Conservation (phyloP, 768 basidiomycete genomes). For the Lactarius hatsudake region DNA sequence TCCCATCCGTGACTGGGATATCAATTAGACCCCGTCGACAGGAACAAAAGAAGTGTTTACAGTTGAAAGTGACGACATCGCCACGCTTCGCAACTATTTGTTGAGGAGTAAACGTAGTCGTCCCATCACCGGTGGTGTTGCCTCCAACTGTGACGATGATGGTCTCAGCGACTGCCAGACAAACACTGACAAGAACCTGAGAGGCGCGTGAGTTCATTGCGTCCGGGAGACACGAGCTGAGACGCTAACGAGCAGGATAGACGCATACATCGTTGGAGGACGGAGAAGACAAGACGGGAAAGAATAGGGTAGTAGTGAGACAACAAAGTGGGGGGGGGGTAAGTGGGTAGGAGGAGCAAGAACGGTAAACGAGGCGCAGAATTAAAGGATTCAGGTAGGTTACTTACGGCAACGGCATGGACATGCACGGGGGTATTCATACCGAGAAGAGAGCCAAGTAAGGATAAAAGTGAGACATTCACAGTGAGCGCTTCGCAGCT, state of each 20-base stretch:
- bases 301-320: background rate
- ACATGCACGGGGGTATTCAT: constrained; percentile 1
- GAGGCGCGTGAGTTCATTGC: background rate
- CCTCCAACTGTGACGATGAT: constrained; percentile 47
- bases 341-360: background rate
- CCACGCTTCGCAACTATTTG: constrained; percentile 44
- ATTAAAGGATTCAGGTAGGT: background rate
- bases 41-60: constrained; percentile 33
- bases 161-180: constrained; percentile 36
- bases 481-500: background rate
- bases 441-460: background rate
- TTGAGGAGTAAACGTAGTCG: constrained; percentile 46
- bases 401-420: constrained; percentile 15
- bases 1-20: constrained; percentile 40
- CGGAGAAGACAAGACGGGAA: background rate
- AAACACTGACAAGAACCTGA: constrained; percentile 24
- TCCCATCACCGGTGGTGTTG: constrained; percentile 44
- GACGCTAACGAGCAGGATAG: constrained; percentile 13
- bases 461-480: background rate
- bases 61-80: constrained; percentile 57
- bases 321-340: background rate
- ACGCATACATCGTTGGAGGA: background rate
- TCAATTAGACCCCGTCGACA: constrained; percentile 41
- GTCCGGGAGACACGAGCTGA: background rate
- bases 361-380: constrained; percentile 2